Percentiles rank a stretch among this genome's conserved stretches.
These are phyloP conservation scores for Calonectria multiphialidica DNA, from an alignment of 2,329 filamentous ascomycete genomes.

Conservation along the genomic window DNA sequence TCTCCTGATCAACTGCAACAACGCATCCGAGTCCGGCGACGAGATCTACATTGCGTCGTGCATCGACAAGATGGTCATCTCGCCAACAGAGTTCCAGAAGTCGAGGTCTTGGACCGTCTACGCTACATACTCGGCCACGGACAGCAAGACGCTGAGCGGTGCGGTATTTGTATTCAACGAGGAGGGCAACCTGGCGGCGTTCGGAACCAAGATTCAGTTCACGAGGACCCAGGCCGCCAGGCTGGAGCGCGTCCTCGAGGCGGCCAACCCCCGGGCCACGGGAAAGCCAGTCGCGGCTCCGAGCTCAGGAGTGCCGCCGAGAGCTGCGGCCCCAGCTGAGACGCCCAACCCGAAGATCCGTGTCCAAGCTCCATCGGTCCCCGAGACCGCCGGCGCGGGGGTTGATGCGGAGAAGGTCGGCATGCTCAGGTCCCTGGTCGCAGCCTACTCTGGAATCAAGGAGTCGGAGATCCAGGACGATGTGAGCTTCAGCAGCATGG, in stretches of 20 bases:
- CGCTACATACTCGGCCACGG: slow-evolving; percentile 26
- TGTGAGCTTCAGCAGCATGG: slow-evolving; percentile 27
- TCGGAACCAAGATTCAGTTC: slow-evolving; percentile 32
- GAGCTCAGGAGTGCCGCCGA: neutral
- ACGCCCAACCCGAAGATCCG: neutral
- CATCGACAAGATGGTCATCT: slow-evolving; percentile 31
- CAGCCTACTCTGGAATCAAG: slow-evolving; percentile 30
- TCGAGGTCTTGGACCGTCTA: slow-evolving; percentile 30
- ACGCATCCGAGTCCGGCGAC: slow-evolving; percentile 20
- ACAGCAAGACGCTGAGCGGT: slow-evolving; percentile 28
- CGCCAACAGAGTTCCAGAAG: slow-evolving; percentile 26
- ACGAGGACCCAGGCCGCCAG: slow-evolving; percentile 26
- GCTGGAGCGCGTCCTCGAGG: slow-evolving; percentile 31
- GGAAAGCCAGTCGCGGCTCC: neutral
- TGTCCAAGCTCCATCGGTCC: neutral
- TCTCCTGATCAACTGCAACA: slow-evolving; percentile 35
- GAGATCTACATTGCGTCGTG: slow-evolving; percentile 32
- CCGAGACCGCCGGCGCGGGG: neutral
- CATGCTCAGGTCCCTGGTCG: slow-evolving; percentile 19
- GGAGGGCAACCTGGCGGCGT: slow-evolving; percentile 19
- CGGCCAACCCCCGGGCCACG: slow-evolving; percentile 6
- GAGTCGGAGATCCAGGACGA: slow-evolving; percentile 29
- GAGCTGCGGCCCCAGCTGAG: neutral
- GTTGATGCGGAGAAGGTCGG: neutral
- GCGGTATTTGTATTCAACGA: slow-evolving; percentile 32